Percentiles rank a stretch among this genome's conserved stretches.
Evolutionary conservation across 169 alveolate genomes (phyloP).

Genomic region (Eimeria maxima): DNA sequence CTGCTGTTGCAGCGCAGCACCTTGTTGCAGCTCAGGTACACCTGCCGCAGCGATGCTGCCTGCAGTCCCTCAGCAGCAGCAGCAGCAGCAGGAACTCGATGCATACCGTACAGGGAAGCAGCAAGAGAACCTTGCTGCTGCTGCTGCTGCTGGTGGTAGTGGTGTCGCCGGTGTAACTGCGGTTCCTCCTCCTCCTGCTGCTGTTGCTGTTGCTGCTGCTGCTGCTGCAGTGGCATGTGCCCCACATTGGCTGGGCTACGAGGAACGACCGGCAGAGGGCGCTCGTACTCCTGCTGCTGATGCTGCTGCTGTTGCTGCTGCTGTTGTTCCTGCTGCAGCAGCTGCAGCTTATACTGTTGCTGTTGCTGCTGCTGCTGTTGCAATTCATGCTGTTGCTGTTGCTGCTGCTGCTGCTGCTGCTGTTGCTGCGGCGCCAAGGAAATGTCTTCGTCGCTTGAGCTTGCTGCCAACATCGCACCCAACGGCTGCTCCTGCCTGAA

Average conservation of each 20-base stretch:
- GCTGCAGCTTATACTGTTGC: not conserved
- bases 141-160: not conserved
- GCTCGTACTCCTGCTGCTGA: not conserved
- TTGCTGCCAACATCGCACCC: not conserved
- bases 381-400: not conserved
- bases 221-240: not conserved
- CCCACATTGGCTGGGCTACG: not conserved
- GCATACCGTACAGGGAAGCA: slow-evolving; percentile 12
- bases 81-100: not conserved
- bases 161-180: too few species aligned
- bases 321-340: not conserved
- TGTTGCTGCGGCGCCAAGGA: too few species aligned
- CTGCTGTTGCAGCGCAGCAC: slow-evolving; percentile 68
- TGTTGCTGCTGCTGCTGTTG: not conserved
- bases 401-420: too few species aligned
- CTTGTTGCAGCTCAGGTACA: slow-evolving; percentile 56
- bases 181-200: not conserved
- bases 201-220: slow-evolving; percentile 30
- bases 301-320: not conserved
- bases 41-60: slow-evolving; percentile 31
- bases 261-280: not conserved
- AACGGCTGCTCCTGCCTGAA: slow-evolving; percentile 8
- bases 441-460: slow-evolving; percentile 33
- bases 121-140: slow-evolving; percentile 15
- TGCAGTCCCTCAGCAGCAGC: not conserved